Base-by-base conservation (phyloP, 352 stramenopile species). In the Globisporangium middletonii region DNA sequence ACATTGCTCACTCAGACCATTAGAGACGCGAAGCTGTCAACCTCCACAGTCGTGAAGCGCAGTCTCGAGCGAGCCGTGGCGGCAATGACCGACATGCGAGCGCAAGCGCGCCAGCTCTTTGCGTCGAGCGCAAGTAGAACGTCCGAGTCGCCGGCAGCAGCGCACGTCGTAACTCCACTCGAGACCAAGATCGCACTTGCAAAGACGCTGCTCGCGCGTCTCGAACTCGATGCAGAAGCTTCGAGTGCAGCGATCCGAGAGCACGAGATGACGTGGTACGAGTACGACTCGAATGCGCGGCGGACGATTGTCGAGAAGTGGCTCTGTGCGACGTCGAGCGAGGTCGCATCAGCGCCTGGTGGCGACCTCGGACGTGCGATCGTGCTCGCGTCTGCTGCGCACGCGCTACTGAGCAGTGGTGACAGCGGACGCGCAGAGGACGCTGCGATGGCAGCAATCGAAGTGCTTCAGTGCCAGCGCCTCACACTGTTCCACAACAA, bases 201-300 rank as follows among this genome's bases (percentile, higher is more conserved):
- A 7, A 87, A 86, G 48, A 18, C 77, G 13, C 23, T 69, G 38
- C 18, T 82, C 16, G 73, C 74, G 15, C 53, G 50, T 6, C 11
- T 83, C 2, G 66, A 87, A 12, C 53, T 89, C 12, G 47, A 28
- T 1, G 41, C 73, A 0, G 73, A 84, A 28, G 53, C 70, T 6
- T 72, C 65, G 4, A 0, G 59, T 12, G 54, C 19, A 1, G 59
- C 72, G 0, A 54, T 89, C 4, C 52, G 68, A 19, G 69, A 78
- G 27, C 62, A 72, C 33, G 69, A 91, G 37, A 87, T 91, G 77
- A 89, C 73, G 6, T 88, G 75, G 79, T 89, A 86, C 57, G 60
- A 54, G 23, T 72, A 80, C 46, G 71, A 88, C 30, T 60, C 69
- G 57, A 60, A 79, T 16, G 69, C 69, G 6, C 66, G 77, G 44